phyloP scores from a whole-genome alignment of 2,329 filamentous ascomycete species.

The Beauveria pseudobassiana region DNA sequence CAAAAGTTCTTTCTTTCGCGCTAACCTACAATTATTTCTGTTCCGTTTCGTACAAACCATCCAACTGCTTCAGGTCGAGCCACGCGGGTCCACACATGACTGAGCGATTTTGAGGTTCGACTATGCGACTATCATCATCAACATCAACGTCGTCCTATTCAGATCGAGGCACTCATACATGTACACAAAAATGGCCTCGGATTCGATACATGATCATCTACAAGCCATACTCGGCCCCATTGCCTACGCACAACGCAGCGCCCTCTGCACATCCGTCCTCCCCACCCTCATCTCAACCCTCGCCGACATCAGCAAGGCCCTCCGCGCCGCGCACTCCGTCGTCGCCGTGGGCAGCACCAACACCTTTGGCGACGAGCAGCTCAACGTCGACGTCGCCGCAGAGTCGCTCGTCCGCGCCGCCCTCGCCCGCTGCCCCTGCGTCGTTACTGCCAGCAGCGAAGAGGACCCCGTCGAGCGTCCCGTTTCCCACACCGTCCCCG shows the following conservation, averaged over 20 bases:
- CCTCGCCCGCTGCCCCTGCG: conserved; percentile 35
- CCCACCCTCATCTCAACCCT: conserved; percentile 40
- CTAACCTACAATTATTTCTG: neutral
- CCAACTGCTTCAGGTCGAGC: neutral
- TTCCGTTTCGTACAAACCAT: neutral
- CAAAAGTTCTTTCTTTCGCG: neutral
- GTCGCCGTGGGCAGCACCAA: conserved; percentile 43
- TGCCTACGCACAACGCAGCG: conserved; percentile 15
- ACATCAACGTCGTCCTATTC: neutral
- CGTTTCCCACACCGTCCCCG: conserved; percentile 14
- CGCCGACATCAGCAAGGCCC: conserved; percentile 34
- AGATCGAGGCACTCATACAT: neutral
- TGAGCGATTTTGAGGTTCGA: conserved; percentile 3
- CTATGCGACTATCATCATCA: neutral
- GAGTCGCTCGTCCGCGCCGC: conserved; percentile 40
- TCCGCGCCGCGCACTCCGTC: conserved; percentile 39
- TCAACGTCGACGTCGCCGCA: conserved; percentile 49
- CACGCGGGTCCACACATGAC: neutral
- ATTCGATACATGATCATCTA: conserved; percentile 14
- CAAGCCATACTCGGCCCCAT: conserved; percentile 17
- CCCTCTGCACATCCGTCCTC: conserved; percentile 37
- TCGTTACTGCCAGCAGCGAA: conserved; percentile 49
- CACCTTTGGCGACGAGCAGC: conserved; percentile 51
- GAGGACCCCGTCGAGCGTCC: conserved; percentile 49
- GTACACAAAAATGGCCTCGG: neutral